Evolutionary conservation across 805 yeast species (phyloP).

Genomic region (Lachancea fermentati): DNA sequence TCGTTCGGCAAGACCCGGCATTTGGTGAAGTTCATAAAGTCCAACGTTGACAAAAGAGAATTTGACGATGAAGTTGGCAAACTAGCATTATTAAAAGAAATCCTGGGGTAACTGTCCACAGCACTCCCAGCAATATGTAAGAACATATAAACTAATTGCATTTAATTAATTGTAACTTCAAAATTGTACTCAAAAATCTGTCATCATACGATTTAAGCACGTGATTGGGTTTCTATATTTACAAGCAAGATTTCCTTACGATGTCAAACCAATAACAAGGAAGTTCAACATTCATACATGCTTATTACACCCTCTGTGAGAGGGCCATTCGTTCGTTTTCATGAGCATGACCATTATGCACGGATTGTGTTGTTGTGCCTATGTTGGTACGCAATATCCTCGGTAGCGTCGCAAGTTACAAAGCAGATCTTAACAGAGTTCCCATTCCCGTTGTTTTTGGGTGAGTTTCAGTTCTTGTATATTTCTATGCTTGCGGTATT

Average conservation of each 20-base stretch:
- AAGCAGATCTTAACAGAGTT: constrained; percentile 49
- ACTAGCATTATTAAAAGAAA: constrained; percentile 21
- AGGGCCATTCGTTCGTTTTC: background rate
- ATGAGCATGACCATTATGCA: background rate
- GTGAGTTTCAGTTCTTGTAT: constrained; percentile 56
- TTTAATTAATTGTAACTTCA: no score
- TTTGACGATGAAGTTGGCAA: constrained; percentile 28
- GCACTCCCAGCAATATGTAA: background rate
- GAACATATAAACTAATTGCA: background rate
- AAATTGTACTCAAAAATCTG: no score
- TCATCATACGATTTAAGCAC: background rate
- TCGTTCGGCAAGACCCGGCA: constrained; percentile 33
- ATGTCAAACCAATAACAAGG: no score
- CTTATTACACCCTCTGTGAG: background rate
- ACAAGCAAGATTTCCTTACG: no score
- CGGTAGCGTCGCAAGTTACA: constrained; percentile 60
- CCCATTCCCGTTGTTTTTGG: constrained; percentile 56
- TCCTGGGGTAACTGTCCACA: background rate
- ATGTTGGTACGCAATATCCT: constrained; percentile 57
- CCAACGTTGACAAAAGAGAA: constrained; percentile 27
- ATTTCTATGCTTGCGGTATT: constrained; percentile 40
- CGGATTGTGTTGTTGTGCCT: constrained; percentile 37
- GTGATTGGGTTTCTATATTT: background rate
- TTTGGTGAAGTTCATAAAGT: constrained; percentile 22
- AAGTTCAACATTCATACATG: background rate